These are phyloP conservation scores for Diacronema lutheri DNA, from an alignment of 78 protist species.

Conservation along the genomic window DNA sequence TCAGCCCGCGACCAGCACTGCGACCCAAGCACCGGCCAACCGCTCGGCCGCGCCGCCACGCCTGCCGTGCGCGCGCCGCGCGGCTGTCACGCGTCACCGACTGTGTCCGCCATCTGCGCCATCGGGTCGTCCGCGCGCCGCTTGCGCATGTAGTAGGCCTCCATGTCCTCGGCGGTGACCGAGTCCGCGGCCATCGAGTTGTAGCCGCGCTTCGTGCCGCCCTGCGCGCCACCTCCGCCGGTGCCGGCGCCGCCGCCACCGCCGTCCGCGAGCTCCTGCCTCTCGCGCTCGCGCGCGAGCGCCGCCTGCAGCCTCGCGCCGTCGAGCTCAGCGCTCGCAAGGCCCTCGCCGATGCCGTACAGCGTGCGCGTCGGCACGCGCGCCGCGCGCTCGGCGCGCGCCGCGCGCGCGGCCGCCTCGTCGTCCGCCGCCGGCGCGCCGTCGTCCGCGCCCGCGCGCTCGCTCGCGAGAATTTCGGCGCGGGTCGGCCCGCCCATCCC, in stretches of 20 bases:
- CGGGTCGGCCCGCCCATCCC: not conserved
- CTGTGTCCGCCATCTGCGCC: not conserved
- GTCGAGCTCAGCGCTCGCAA: not conserved
- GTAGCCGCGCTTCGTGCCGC: conserved; percentile 21
- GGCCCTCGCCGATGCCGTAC: not conserved
- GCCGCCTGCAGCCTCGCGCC: not conserved
- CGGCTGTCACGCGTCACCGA: too few species aligned
- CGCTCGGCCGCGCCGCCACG: too few species aligned
- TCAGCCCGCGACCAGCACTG: too few species aligned
- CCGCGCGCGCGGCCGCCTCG: too few species aligned
- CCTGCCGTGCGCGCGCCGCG: too few species aligned
- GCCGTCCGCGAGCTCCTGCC: not conserved
- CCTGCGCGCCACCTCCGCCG: too few species aligned
- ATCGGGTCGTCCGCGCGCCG: conserved; percentile 10
- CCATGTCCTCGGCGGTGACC: conserved; percentile 15
- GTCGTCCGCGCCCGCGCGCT: not conserved
- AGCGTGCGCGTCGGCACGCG: not conserved
- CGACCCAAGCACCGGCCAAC: too few species aligned
- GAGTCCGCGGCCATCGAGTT: conserved; percentile 9
- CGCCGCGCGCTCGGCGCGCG: too few species aligned
- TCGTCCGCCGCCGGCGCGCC: not conserved
- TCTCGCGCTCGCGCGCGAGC: not conserved
- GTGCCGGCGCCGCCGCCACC: not conserved
- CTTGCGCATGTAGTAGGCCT: not conserved
- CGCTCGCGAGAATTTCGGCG: too few species aligned